These are phyloP conservation scores for Neurospora sp. DNA, from an alignment of 495 filamentous ascomycete species.

Conservation along the genomic window DNA sequence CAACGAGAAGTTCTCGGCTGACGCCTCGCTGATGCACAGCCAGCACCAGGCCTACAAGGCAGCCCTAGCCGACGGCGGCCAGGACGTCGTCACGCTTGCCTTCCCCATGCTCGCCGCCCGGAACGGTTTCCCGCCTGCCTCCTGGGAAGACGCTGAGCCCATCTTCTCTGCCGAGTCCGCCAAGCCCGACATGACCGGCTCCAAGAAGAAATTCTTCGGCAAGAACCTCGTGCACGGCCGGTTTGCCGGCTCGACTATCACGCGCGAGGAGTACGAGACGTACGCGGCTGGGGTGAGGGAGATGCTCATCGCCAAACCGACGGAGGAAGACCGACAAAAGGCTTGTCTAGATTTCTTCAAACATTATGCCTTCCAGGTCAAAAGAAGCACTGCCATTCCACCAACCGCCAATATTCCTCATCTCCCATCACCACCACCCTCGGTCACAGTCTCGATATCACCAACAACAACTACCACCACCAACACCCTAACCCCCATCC, in stretches of 20 bases:
- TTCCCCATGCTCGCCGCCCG: conserved; percentile 12
- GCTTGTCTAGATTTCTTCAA: conserved; percentile 17
- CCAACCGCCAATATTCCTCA: background rate
- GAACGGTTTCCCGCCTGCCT: background rate
- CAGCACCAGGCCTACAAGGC: conserved; percentile 7
- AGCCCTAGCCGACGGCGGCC: background rate
- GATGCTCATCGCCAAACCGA: background rate
- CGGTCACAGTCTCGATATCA: background rate
- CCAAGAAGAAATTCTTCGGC: conserved; percentile 1
- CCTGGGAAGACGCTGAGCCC: background rate
- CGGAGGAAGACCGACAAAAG: conserved; percentile 1
- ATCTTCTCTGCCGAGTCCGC: background rate
- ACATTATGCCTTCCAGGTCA: conserved; percentile 17
- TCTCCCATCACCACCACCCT: background rate
- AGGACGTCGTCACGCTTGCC: background rate
- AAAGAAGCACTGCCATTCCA: background rate
- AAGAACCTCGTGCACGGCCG: conserved; percentile 13
- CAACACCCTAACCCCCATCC: background rate
- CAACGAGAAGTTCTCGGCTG: conserved; percentile 10
- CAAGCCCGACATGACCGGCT: background rate
- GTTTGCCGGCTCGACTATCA: conserved; percentile 5
- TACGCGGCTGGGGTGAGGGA: background rate
- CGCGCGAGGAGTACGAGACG: conserved; percentile 11
- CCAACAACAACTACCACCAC: background rate
- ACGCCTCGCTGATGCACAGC: conserved; percentile 1